Evolutionary conservation across 164 flowering plant genomes (phyloP), one percentile per base, ranked within the genome.

Genomic region (Warburgia ugandensis): DNA sequence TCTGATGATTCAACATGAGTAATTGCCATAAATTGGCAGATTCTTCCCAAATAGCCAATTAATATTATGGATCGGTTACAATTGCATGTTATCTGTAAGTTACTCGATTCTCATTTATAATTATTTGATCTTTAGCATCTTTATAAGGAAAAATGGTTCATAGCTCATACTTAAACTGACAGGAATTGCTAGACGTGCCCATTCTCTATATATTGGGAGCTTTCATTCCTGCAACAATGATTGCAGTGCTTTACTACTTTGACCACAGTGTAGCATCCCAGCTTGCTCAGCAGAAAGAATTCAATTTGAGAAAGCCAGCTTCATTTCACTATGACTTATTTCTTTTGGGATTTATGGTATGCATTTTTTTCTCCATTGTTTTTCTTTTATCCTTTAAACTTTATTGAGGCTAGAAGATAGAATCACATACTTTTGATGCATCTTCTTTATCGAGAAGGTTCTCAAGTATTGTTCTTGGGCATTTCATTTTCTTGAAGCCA

Each of bases 251-350:
- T 22, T 94, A 94, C 66, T 94, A 94, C 49, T 94, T 94, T 63
- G 99, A 94, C 60, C 99, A 94, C 55, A 94, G 99, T 58, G 96
- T 94, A 26, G 99, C 99, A 30, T 94, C 99, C 55, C 99, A 94
- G 67, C 84, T 94, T 60, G 87, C 99, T 62, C 99, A 94, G 72
- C 99, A 94, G 79, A 78, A 75, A 54, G 99, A 94, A 61, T 94
- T 94, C 64, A 94, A 94, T 60, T 67, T 94, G 69, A 79, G 88
- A 63, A 94, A 89, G 58, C 99, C 99, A 21, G 68, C 97, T 59
- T 86, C 96, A 33, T 94, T 79, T 63, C 97, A 94, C 61, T 94
- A 84, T 62, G 99, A 94, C 57, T 68, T 94, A 36, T 92, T 94
- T 39, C 95, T 94, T 16, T 64, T 94, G 59, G 97, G 94, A 0